Evolutionary conservation across 352 stramenopile species (phyloP), one percentile per base, ranked within the genome.

Genomic region (Globisporangium perplexum): DNA sequence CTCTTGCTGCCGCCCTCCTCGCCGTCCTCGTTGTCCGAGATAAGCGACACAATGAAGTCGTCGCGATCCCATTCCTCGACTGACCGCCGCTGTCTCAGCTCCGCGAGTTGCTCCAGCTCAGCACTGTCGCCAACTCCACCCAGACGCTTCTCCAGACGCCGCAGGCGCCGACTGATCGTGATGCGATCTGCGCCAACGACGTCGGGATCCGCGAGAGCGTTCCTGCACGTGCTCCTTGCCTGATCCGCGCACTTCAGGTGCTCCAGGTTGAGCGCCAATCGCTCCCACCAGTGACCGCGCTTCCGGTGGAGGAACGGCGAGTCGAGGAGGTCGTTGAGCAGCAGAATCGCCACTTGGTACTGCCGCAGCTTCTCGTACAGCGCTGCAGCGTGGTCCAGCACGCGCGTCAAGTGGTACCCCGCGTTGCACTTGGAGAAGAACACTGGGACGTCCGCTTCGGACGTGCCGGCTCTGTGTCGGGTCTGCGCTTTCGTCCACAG

Each of bases 321-420:
- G 1, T 65, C 67, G 10, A 93, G 57, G 18, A 92, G 41, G 33
- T 92, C 76, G 15, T 86, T 81, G 11, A 94, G 65, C 22, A 94
- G 36, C 12, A 83, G 57, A 1, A 75, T 69, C 7, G 84, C 79
- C 6, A 86, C 68, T 44, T 88, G 65, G 55, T 94, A 90, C 60
- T 80, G 82, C 0, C 79, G 71, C 45, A 78, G 75, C 63, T 90
- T 91, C 39, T 94, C 84, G 44, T 90, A 94, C 15, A 92, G 24
- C 0, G 44, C 50, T 24, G 80, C 77, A 0, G 77, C 79, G 10
- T 58, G 69, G 43, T 90, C 62, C 10, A 94, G 58, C 11, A 77
- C 64, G n/a, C 77, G 69, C 35, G 79, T 70, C 4, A 92, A 55
- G 46, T 85, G 74, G 44, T 93, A 89, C 1, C 74, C 77, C 4